Evolutionary conservation across 768 basidiomycete genomes (phyloP), one percentile per base, ranked within the genome.

Genomic region (Leccinum olivaceopallidum): DNA sequence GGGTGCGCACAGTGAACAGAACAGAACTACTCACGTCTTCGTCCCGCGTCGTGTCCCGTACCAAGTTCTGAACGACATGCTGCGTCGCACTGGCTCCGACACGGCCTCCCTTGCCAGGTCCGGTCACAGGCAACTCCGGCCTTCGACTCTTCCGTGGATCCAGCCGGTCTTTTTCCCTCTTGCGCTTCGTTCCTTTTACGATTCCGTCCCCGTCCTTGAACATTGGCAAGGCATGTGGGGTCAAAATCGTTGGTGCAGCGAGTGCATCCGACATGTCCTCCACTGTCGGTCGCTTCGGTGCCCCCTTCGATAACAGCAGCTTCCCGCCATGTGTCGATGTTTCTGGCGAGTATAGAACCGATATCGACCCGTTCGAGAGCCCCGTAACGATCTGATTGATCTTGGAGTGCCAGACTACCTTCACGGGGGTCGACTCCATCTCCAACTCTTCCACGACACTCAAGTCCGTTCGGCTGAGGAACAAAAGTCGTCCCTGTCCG

Each of bases 71-170:
- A 55, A 98, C 95, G 65, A 98, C 85, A 72, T 98, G 95, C 68
- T 98, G 95, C 54, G 94, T 98, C 18, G 96, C 96, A 77, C 94
- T 95, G 36, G 94, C 94, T 44, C 97, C 97, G 44, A 99, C 92
- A 44, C 97, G 80, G 56, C 97, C 97, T 22, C 97, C 97, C 68
- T 84, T 84, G 57, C 97, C 97, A 13, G 94, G 95, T 13, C 97
- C 97, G 63, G 83, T 89, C 57, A 99, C 87, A 28, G 97, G 97
- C 68, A 96, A 80, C 71, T 94, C 93, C 22, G 97, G 97, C 65
- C 95, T 83, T 69, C 85, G 85, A 76, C 92, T 94, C 84, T 97
- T 97, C 69, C 91, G 84, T 47, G 92, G 90, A 77, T 97, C 94
- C 81, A 85, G 76, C 64, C 92, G 78, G 64, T 94, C 92, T 77